Base-by-base conservation (phyloP, 805 yeast genomes). In the Pichia ethanolica region DNA sequence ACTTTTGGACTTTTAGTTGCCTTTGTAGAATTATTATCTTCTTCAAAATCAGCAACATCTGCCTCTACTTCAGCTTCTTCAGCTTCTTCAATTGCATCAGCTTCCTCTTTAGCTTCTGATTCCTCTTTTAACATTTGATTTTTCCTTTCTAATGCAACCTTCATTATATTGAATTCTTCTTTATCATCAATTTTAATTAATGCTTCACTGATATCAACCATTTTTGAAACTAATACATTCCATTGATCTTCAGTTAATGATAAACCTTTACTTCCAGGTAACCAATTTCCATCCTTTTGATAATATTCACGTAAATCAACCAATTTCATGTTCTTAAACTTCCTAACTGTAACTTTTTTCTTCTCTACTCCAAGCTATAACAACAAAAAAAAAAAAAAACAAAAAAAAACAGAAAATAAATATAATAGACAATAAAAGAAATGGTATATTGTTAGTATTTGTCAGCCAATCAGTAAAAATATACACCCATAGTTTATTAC, bases 241-340 rank as follows among this genome's bases (percentile, higher is more conserved):
- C 87, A 83, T 26, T 73, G 72, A 4, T 74, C 84, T 54, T 70
- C 75, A 1, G 83, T 78, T 28, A 82, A 62, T 1, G 86, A 71
- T 25, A 82, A 79, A 0, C 87, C 86, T 66, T 90, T 90, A 60
- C 81, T 83, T 1, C 96, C 95, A 0, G 98, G 98, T 52, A 74
- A 74, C 69, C 75, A 72, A 52, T 81, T 83, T 9, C 71, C 68
- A 4, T 71, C 65, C n/a, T 72, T 69, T 45, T 81, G 78, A 64
- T 88, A 90, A 68, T 72, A 89, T 63, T 90, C 97, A 51, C 98
- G 76, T 47, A 90, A 86, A 59, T 90, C 96, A 12, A 91, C 79
- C 55, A 89, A 68, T 35, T 77, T 77, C 49, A 71, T 69, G 46
- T 82, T 81, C 48, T 85, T 82, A 71, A 80, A 90, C 56, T 76